Evolutionary conservation across 495 filamentous ascomycete species (phyloP), one percentile per base, ranked within the genome.

Genomic region (Podospora pseudoanserina): DNA sequence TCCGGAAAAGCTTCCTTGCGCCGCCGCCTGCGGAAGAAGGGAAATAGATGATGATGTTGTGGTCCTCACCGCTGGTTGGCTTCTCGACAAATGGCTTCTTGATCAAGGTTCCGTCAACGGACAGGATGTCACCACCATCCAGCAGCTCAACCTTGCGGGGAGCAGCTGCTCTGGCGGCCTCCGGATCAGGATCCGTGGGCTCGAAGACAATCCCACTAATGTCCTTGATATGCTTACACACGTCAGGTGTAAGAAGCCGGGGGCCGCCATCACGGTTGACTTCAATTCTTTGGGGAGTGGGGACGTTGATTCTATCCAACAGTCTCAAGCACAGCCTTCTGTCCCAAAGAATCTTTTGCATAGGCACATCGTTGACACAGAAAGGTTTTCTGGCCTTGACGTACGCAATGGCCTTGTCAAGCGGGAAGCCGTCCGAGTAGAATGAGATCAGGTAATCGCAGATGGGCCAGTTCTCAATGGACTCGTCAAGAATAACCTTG

Each of bases 261-360:
- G 95, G 95, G 19, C 95, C 95, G 49, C 96, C 96, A 78, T 99
- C 95, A 28, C 95, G 88, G 73, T 91, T 97, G 49, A 99, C 91
- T 75, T 97, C 94, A n/a, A 99, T 73, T 63, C 96, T 86, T 71
- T 88, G 88, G 1, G 96, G 95, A 0, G 93, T 97, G 2, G 92
- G 90, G 1, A 99, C 93, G 60, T 89, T 86, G 76, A 97, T 92
- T 60, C 89, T 86, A 76, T 98, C 95, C 62, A 99, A 80, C 39
- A 99, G 90, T 54, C 83, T 86, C 59, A 99, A 82, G 68, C 95
- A 97, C 19, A 97, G 82, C 56, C 95, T 88, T 30, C 95, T 88
- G 79, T 99, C 95, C 95, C 95, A 99, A 20, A 99, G 81, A 19
- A 99, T 88, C 81, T 95, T 96, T 78, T 99, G 95, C 95, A 99